These are phyloP conservation scores for Trichoderma sp. DNA, from an alignment of 2,329 filamentous ascomycete species.

Conservation along the genomic window DNA sequence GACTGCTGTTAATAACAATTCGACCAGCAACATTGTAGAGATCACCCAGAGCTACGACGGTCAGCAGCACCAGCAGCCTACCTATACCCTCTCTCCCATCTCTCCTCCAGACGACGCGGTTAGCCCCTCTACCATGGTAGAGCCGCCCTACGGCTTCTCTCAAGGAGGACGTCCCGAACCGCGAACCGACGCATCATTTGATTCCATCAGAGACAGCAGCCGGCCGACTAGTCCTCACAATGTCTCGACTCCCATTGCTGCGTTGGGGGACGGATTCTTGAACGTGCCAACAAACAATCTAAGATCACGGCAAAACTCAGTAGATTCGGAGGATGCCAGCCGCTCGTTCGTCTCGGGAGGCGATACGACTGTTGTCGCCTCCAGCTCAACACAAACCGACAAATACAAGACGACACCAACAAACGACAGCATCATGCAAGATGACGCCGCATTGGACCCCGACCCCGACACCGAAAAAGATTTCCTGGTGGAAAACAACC, in stretches of 20 bases:
- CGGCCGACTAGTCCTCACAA: conserved; percentile 73
- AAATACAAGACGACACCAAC: conserved; percentile 43
- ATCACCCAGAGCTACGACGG: conserved; percentile 33
- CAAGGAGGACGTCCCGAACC: conserved; percentile 43
- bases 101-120: conserved; percentile 42
- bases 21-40: conserved; percentile 31
- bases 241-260: conserved; percentile 60
- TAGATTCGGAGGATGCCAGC: conserved; percentile 66
- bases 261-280: conserved; percentile 56
- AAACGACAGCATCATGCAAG: conserved; percentile 60
- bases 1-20: conserved; percentile 40
- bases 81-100: conserved; percentile 35
- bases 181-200: conserved; percentile 61
- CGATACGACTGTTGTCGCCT: conserved; percentile 59
- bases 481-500: conserved; percentile 75
- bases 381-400: conserved; percentile 46
- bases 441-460: conserved; percentile 69
- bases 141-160: conserved; percentile 34
- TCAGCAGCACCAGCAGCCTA: conserved; percentile 25
- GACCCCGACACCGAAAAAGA: conserved; percentile 76
- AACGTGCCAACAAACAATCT: conserved; percentile 61
- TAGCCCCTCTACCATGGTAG: conserved; percentile 43
- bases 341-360: conserved; percentile 62
- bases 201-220: conserved; percentile 60
- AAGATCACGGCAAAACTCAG: conserved; percentile 66